Conservation (phyloP, 495 filamentous ascomycete species). For the Aspergillus haitiensis region DNA sequence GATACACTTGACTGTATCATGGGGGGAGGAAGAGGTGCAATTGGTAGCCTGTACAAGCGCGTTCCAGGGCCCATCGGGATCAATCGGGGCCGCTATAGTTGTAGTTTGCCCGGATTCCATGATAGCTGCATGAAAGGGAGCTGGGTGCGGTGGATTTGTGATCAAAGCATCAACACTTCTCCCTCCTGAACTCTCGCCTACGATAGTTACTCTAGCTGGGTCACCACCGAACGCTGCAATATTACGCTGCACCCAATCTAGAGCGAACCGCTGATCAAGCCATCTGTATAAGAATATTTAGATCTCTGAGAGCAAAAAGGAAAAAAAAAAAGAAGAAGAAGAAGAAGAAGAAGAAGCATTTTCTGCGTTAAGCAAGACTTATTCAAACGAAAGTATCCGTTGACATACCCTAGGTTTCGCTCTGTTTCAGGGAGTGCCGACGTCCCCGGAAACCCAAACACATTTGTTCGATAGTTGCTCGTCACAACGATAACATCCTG, state of each 20-base stretch:
- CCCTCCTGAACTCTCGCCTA: constrained; percentile 30
- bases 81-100: constrained; percentile 1
- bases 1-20: constrained; percentile 3
- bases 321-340: background rate
- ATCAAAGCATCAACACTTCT: constrained; percentile 24
- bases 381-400: too few species aligned
- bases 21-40: constrained; percentile 13
- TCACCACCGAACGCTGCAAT: constrained; percentile 39
- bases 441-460: constrained; percentile 37
- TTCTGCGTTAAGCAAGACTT: too few species aligned
- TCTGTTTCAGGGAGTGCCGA: constrained; percentile 19
- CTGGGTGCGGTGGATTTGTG: constrained; percentile 12
- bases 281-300: background rate
- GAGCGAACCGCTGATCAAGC: constrained; percentile 38
- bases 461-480: constrained; percentile 35
- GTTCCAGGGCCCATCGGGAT: constrained; percentile 14
- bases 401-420: constrained; percentile 28
- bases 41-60: constrained; percentile 14
- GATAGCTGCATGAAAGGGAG: constrained; percentile 31
- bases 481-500: constrained; percentile 32
- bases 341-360: background rate
- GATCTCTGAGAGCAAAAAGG: too few species aligned
- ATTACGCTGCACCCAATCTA: constrained; percentile 38
- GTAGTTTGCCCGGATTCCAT: constrained; percentile 24
- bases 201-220: constrained; percentile 18